phyloP scores from a whole-genome alignment of 257 asterid species.

The Penstemon davidsonii region DNA sequence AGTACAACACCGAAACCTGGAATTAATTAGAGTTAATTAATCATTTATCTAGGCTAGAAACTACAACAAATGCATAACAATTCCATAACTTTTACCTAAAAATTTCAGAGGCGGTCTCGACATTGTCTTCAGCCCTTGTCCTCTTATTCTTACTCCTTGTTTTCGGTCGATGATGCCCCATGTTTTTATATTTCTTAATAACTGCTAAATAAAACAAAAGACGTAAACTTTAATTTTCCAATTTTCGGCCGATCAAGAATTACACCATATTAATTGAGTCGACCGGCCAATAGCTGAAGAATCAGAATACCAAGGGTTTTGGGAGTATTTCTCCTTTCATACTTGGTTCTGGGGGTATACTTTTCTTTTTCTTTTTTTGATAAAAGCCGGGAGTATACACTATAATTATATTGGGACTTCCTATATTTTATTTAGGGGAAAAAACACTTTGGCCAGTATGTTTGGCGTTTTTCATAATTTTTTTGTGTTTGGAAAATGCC shows the following conservation, averaged over 20 bases:
- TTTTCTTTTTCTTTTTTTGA: neutral
- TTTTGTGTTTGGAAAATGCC: too few species aligned
- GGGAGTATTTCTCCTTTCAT: too few species aligned
- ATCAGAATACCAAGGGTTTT: constrained; percentile 20
- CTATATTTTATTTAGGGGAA: neutral
- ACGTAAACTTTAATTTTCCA: neutral
- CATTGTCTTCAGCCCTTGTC: constrained; percentile 67
- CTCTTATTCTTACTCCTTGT: constrained; percentile 92
- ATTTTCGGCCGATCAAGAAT: constrained; percentile 25
- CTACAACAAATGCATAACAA: constrained; percentile 10
- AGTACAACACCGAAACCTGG: neutral
- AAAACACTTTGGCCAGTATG: too few species aligned
- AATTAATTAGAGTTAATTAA: neutral
- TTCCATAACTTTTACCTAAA: constrained; percentile 42
- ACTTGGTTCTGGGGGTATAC: constrained; percentile 26
- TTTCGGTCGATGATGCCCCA: constrained; percentile 81
- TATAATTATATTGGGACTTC: neutral
- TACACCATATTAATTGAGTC: constrained; percentile 1
- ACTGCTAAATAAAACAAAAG: constrained; percentile 5
- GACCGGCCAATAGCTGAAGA: constrained; percentile 29
- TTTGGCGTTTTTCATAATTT: too few species aligned
- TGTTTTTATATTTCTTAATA: constrained; percentile 30
- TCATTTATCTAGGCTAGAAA: neutral
- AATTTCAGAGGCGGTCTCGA: constrained; percentile 57
- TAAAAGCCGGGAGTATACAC: too few species aligned